These are phyloP conservation scores for Lipomyces yamadae DNA, from an alignment of 805 yeast genomes.

Conservation along the genomic window DNA sequence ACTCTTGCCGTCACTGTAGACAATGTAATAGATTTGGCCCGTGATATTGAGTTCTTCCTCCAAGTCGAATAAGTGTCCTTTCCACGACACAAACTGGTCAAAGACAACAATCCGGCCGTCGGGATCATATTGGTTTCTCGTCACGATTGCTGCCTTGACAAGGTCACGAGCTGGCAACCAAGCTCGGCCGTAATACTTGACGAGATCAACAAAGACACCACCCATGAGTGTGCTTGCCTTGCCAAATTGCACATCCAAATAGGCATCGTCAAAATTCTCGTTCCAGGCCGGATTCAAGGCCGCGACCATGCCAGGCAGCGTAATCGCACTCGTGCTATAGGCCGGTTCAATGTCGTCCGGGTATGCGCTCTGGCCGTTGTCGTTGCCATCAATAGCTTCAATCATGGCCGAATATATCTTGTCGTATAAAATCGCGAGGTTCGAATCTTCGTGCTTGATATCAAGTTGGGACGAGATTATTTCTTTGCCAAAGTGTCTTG, in stretches of 20 bases:
- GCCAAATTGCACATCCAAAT: conserved; percentile 65
- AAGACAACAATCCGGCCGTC: conserved; percentile 77
- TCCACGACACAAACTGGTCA: conserved; percentile 89
- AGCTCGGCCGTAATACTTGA: conserved; percentile 73
- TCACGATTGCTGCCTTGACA: conserved; percentile 70
- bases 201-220: conserved; percentile 66
- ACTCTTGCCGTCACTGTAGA: conserved; percentile 69
- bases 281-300: conserved; percentile 88
- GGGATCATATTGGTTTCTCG: conserved; percentile 63
- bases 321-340: conserved; percentile 73
- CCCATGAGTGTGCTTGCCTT: conserved; percentile 87
- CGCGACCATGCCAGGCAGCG: conserved; percentile 77
- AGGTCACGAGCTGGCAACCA: conserved; percentile 90
- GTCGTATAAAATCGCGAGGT: conserved; percentile 68
- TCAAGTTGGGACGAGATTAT: conserved; percentile 54
- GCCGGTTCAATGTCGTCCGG: conserved; percentile 60
- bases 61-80: conserved; percentile 79
- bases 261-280: conserved; percentile 63
- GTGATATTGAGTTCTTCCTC: conserved; percentile 58
- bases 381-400: conserved; percentile 94
- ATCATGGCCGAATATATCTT: conserved; percentile 85
- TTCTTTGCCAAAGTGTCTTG: conserved; percentile 49
- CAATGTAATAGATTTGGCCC: conserved; percentile 64
- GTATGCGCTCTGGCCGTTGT: conserved; percentile 84
- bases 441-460: conserved; percentile 46